A percentile compares a stretch with the other conserved stretches of the same genome.
These are phyloP conservation scores for Diaporthe citriasiana DNA, from an alignment of 2,329 filamentous ascomycete species.

Conservation along the genomic window DNA sequence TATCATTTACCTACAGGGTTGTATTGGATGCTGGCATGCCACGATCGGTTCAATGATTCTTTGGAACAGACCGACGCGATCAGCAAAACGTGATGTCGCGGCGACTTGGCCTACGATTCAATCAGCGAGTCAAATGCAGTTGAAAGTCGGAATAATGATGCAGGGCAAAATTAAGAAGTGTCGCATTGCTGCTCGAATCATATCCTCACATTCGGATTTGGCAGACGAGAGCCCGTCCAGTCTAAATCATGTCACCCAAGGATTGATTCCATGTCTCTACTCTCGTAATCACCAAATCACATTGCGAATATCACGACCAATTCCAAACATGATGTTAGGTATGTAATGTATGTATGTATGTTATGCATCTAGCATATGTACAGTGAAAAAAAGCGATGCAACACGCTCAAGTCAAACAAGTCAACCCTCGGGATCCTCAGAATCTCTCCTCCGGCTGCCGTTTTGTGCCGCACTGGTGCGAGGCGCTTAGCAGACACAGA, in stretches of 20 bases:
- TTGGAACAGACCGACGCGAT: not conserved
- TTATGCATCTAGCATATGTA: constrained; percentile 33
- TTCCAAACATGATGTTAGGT: constrained; percentile 5
- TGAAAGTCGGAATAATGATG: not conserved
- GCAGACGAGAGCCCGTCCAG: too few relatives aligned
- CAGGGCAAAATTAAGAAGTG: too few relatives aligned
- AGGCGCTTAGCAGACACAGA: constrained; percentile 31
- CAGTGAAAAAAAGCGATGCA: constrained; percentile 32
- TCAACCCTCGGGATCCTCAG: constrained; percentile 16
- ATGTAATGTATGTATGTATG: constrained; percentile 2
- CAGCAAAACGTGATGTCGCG: not conserved
- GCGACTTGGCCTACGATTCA: not conserved
- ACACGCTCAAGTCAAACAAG: constrained; percentile 34
- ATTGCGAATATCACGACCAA: not conserved
- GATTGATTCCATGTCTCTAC: fast-evolving
- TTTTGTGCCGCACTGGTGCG: not conserved
- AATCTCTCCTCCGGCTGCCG: not conserved
- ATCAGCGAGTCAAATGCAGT: not conserved
- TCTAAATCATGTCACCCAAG: not conserved
- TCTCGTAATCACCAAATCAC: not conserved
- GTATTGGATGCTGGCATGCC: not conserved
- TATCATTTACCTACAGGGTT: not conserved
- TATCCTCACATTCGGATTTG: too few relatives aligned
- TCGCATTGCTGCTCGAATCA: not conserved
- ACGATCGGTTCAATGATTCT: not conserved